These are phyloP conservation scores for Chalciporus piperatoides DNA, from an alignment of 1,284 basidiomycete genomes.

Conservation along the genomic window DNA sequence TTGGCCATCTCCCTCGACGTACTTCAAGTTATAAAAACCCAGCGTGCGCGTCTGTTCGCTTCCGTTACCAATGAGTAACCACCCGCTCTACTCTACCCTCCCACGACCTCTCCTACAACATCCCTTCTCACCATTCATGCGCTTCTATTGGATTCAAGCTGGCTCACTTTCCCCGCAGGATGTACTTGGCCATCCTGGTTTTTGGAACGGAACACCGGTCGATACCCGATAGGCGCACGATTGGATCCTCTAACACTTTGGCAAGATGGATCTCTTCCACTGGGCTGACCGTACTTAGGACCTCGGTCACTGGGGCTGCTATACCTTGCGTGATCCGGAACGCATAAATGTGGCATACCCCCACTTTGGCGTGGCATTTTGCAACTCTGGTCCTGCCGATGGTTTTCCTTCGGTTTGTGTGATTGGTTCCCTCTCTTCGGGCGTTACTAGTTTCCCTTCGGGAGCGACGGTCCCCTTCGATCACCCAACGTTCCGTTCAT, in stretches of 20 bases:
- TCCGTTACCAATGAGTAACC: background rate
- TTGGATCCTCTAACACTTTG: no score
- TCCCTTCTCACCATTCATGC: background rate
- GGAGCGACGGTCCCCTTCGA: background rate
- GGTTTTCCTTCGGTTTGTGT: background rate
- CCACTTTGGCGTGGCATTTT: background rate
- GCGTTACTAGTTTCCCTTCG: background rate
- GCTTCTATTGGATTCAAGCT: background rate
- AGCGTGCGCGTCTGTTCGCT: background rate
- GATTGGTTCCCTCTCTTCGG: background rate
- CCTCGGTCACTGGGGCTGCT: no score
- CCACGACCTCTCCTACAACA: background rate
- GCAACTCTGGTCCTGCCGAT: background rate
- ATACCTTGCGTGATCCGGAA: background rate
- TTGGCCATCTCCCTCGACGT: no score
- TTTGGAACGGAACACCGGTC: no score
- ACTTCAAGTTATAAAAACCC: slow-evolving; percentile 8
- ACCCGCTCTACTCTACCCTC: background rate
- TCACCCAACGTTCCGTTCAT: no score
- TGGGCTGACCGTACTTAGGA: no score
- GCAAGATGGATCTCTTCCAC: no score
- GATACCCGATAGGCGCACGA: no score
- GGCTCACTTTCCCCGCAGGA: no score
- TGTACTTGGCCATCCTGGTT: no score
- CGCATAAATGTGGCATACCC: background rate